These are phyloP conservation scores for Hyphopichia buzzinii DNA, from an alignment of 1,139 yeast genomes.

Conservation along the genomic window DNA sequence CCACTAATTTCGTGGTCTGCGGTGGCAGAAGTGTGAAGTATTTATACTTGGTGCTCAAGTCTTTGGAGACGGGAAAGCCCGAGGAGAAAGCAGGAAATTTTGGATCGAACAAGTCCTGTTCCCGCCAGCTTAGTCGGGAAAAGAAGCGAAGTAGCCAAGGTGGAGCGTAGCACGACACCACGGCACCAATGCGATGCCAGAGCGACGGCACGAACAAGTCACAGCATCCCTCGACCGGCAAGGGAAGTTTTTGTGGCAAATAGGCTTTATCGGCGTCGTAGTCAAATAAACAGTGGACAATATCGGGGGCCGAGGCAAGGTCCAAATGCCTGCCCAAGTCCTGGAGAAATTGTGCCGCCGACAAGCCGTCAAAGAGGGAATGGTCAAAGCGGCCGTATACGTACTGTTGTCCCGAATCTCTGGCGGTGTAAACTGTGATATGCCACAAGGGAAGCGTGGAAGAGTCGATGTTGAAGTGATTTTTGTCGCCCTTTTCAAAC, in stretches of 20 bases:
- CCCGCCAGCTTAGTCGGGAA: background rate
- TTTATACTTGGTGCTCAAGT: conserved; percentile 1
- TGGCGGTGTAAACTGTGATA: conserved; percentile 16
- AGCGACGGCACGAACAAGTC: background rate
- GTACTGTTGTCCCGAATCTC: conserved; percentile 15
- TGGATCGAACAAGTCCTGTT: background rate
- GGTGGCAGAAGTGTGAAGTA: background rate
- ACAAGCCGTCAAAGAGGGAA: conserved; percentile 33
- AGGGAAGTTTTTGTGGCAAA: background rate
- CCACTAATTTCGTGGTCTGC: background rate
- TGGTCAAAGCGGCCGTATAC: conserved; percentile 32
- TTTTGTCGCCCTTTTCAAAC: conserved; percentile 16
- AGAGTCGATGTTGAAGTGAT: conserved; percentile 11
- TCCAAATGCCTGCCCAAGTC: conserved; percentile 19
- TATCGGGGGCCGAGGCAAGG: conserved; percentile 5
- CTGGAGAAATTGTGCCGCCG: conserved; percentile 32
- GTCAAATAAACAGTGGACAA: background rate
- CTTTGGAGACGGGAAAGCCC: background rate
- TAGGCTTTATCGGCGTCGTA: background rate
- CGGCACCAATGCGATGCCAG: background rate
- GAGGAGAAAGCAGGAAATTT: background rate
- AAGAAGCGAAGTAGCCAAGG: background rate
- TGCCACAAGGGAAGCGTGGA: conserved; percentile 28
- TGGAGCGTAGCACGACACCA: background rate
- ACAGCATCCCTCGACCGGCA: background rate